Evolutionary conservation across 345 rosid species (phyloP), one percentile per base, ranked within the genome.

Genomic region (Crucihimalaya himalaica): DNA sequence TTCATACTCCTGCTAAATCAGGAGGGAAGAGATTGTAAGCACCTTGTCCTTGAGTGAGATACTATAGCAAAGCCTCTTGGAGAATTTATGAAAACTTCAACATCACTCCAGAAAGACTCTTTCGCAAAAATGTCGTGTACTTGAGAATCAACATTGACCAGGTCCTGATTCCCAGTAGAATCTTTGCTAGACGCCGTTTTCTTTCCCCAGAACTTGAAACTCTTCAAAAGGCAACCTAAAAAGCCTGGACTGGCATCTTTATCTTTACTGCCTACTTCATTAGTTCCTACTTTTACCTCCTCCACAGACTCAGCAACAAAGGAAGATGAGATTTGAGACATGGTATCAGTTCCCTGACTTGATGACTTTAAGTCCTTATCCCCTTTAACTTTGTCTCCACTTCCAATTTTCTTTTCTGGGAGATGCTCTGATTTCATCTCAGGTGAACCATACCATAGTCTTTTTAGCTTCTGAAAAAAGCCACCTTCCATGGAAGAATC

Each of bases 1-100:
- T 53, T 45, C 47, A 63, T 21, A 63, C 15, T 52, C 55, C 5
- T 29, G 12, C 20, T 25, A 64, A 54, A 43, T 31, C 5, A 55
- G 3, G n/a, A 53, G 37, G 7, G 47, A 54, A 42, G 35, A 45
- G 18, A 42, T 9, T 42, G 57, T 73, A 58, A 19, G 42, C 18
- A 94, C 99, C 99, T 92, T 82, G 88, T 92, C 59, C 57, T 85
- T 23, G 97, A 85, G 71, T 73, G 82, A 47, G 83, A 18, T 66
- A 89, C 80, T 75, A 78, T 35, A 47, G 40, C 64, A 11, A 76
- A 85, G 73, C 92, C 99, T 72, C 66, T 79, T 42, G 77, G 73
- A 54, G 92, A 81, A 78, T 78, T 47, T 28, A 92, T 72, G 76
- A 86, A 92, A 69, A 83, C 76, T 78, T 87, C 86, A 80, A 89